phyloP scores from a whole-genome alignment of 768 basidiomycete genomes.

The Calocera cornea region DNA sequence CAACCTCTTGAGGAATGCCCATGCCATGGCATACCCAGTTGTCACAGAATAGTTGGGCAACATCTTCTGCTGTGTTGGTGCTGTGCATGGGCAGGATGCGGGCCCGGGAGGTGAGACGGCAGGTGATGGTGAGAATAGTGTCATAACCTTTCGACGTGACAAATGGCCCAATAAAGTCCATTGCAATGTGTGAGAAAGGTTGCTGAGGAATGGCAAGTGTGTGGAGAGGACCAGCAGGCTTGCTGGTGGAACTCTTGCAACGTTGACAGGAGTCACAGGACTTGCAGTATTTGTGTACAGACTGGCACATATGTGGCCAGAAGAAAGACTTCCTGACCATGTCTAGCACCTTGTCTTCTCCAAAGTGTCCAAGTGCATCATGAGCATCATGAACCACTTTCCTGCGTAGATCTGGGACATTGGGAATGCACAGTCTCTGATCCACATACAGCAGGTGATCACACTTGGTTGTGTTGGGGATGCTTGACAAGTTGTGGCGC shows the following conservation, averaged over 20 bases:
- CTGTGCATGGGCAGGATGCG: background rate
- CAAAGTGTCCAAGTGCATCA: conserved; percentile 17
- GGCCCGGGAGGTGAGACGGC: conserved; percentile 18
- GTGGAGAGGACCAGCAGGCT: conserved; percentile 18
- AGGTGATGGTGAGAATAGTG: conserved; percentile 8
- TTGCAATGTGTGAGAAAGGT: conserved; percentile 9
- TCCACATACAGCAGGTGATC: conserved; percentile 16
- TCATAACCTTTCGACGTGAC: conserved; percentile 7
- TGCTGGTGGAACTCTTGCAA: conserved; percentile 24
- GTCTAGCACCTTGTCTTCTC: conserved; percentile 16
- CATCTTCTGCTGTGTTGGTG: conserved; percentile 8
- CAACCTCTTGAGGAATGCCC: conserved; percentile 18
- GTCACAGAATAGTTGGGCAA: conserved; percentile 9
- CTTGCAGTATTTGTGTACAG: conserved; percentile 24
- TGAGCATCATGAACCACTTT: conserved; percentile 8
- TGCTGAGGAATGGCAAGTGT: conserved; percentile 11
- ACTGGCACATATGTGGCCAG: conserved; percentile 23
- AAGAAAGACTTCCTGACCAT: conserved; percentile 13
- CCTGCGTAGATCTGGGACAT: background rate
- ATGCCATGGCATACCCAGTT: conserved; percentile 9
- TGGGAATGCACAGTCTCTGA: conserved; percentile 18
- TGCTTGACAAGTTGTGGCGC: background rate
- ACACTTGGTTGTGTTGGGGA: background rate
- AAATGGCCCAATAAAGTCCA: conserved; percentile 14
- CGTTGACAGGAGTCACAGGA: conserved; percentile 23